Conservation (phyloP, 192 early-diverging fungal species). For the Phycomyces nitens region DNA sequence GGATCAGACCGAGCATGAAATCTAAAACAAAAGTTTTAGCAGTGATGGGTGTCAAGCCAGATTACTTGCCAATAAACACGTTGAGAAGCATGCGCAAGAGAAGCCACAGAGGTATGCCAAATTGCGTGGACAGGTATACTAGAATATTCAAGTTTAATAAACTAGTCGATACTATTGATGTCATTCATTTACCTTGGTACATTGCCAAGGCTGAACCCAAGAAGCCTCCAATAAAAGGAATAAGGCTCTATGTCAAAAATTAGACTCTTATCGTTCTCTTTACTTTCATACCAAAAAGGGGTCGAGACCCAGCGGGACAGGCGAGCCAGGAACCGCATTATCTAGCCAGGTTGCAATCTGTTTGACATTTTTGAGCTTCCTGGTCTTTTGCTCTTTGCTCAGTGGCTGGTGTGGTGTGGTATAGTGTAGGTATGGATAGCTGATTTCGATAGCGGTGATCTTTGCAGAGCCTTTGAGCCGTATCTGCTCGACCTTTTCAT, state of each 20-base stretch:
- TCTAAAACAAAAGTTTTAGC: not conserved
- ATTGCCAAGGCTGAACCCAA: constrained; percentile 8
- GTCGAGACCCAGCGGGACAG: constrained; percentile 26
- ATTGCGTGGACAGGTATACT: constrained; percentile 20
- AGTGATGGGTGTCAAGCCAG: not conserved
- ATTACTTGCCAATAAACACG: constrained; percentile 13
- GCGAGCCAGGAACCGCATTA: constrained; percentile 23
- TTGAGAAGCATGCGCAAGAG: constrained; percentile 19
- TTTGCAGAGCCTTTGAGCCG: not conserved
- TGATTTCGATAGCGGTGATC: not conserved
- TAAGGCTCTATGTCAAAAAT: constrained; percentile 8
- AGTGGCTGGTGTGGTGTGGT: not conserved
- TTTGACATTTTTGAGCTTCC: constrained; percentile 12
- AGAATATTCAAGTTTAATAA: no score
- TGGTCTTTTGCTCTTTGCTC: constrained; percentile 2
- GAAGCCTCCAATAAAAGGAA: constrained; percentile 23
- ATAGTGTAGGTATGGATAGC: constrained; percentile 8
- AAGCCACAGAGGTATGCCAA: constrained; percentile 30
- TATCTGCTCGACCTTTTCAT: not conserved
- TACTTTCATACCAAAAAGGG: constrained; percentile 14
- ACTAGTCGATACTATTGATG: no score
- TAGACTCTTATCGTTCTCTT: not conserved
- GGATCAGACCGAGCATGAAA: constrained; percentile 19
- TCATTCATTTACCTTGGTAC: constrained; percentile 12
- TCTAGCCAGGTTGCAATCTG: constrained; percentile 19